Evolutionary conservation across 306 rosid species (phyloP), one percentile per base, ranked within the genome.

Genomic region (Oemleria cerasiformis): DNA sequence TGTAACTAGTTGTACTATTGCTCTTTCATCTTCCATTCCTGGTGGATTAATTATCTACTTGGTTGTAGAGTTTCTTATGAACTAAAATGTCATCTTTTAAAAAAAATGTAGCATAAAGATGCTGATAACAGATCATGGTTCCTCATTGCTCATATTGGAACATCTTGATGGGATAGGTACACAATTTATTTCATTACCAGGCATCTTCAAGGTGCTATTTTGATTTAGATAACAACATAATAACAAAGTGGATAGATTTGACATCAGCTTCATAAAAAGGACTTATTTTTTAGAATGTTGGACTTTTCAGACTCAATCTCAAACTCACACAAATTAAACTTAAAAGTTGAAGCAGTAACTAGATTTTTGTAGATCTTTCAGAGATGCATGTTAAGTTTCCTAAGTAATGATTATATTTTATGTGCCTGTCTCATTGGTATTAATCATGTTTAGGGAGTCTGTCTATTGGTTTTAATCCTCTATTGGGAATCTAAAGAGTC

Each of bases 101-200:
- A n/a, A n/a, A n/a, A n/a, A n/a, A n/a, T n/a, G n/a, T n/a, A n/a
- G n/a, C n/a, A 4, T 51, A 51, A 11, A n/a, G 20, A n/a, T 17
- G 57, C 57, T 51, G 25, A 51, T n/a, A 51, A 51, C 23, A 51
- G 53, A 48, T 48, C 53, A 48, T 48, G n/a, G 55, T 50, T 50
- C 21, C 21, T 15, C 40, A 5, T 21, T 58, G 40, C 19, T 11
- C 53, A 48, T 5, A 15, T 48, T 4, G n/a, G n/a, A n/a, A 15
- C 53, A 48, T 13, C 16, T 48, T n/a, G 0, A 48, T 15, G 53
- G 53, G 15, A 68, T 48, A 43, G 11, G 45, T 9, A 17, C n/a
- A 36, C 8, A 53, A 17, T 21, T 57, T 16, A 34, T 45, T 30
- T 63, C 17, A 36, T 59, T 14, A 62, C 5, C 23, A 49, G 41